Evolutionary conservation across 257 asterid species (phyloP).

Genomic region (Scutellaria barbata): DNA sequence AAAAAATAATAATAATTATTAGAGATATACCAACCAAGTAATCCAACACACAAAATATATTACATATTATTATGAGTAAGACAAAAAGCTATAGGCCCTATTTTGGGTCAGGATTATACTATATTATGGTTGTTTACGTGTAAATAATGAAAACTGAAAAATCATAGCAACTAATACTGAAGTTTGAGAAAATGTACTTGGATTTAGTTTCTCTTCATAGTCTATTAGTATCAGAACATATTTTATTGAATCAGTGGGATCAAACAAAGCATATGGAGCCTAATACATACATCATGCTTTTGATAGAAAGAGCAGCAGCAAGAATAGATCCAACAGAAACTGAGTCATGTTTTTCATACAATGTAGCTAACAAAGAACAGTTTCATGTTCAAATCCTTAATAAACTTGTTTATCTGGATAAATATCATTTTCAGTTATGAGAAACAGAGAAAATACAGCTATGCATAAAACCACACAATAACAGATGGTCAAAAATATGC

Average conservation of each 20-base stretch:
- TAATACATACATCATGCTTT: constrained; percentile 6
- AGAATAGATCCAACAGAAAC: constrained; percentile 20
- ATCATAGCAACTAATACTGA: constrained; percentile 3
- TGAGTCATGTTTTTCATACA: constrained; percentile 2
- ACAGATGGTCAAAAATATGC: constrained; percentile 5
- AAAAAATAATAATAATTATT: constrained; percentile 31
- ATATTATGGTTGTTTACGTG: constrained; percentile 5
- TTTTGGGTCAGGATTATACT: constrained; percentile 15
- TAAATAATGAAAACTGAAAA: constrained; percentile 18
- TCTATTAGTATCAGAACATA: neutral
- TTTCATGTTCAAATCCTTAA: neutral
- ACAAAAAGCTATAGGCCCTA: neutral
- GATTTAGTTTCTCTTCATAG: neutral
- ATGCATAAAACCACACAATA: neutral
- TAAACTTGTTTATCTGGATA: constrained; percentile 18
- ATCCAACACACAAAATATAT: constrained; percentile 16
- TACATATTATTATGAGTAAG: constrained; percentile 14
- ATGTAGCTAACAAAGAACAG: constrained; percentile 18
- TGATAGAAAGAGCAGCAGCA: constrained; percentile 27
- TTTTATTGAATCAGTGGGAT: neutral
- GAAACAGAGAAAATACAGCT: constrained; percentile 25
- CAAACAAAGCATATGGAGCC: constrained; percentile 25
- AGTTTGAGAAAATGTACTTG: constrained; percentile 13
- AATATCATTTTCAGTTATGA: neutral
- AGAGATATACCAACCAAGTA: constrained; percentile 21